A percentile compares a stretch with the other conserved stretches of the same genome.
These are phyloP conservation scores for Acacia confusa DNA, from an alignment of 306 rosid species.

Conservation along the genomic window DNA sequence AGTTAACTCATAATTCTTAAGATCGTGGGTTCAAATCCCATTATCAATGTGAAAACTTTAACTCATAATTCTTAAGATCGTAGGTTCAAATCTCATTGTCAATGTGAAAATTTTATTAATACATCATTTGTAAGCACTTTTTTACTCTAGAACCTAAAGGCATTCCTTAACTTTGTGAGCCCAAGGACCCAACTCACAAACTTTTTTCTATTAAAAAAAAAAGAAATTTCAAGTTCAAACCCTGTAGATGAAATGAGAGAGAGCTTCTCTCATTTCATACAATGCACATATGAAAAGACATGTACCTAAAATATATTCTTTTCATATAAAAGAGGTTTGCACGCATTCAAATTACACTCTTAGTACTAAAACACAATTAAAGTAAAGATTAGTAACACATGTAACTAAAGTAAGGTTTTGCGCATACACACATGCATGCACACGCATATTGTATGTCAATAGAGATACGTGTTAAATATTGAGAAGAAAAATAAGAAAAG, in stretches of 20 bases:
- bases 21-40: too few species aligned
- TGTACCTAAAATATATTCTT: not conserved
- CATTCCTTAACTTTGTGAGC: too few species aligned
- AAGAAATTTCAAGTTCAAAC: not conserved
- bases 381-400: not conserved
- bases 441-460: not conserved
- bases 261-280: not conserved
- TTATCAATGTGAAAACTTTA: too few species aligned
- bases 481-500: not conserved
- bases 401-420: not conserved
- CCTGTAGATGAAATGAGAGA: not conserved
- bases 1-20: too few species aligned
- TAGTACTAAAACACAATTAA: not conserved
- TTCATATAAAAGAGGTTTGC: not conserved
- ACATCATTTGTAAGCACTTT: too few species aligned
- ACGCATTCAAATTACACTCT: not conserved
- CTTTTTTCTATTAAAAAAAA: too few species aligned
- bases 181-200: too few species aligned
- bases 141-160: too few species aligned
- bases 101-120: too few species aligned
- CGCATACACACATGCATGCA: not conserved
- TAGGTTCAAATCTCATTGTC: too few species aligned
- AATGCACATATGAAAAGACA: not conserved
- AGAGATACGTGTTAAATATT: not conserved
- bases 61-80: too few species aligned